Conservation (phyloP, 108 stramenopile species). For the Skeletonema costatum region DNA sequence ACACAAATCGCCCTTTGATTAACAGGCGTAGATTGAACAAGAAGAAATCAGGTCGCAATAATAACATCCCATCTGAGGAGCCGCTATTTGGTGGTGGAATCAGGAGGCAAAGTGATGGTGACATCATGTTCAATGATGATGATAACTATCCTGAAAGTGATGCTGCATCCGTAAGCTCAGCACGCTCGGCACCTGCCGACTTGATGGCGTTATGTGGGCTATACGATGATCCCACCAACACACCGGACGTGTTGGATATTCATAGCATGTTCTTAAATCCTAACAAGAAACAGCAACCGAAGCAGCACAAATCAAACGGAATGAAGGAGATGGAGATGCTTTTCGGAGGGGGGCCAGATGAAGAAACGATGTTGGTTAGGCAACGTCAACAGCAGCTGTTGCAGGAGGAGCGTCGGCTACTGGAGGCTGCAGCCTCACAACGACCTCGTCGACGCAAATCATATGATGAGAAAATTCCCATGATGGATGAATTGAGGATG, state of each 20-base stretch:
- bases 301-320: background rate
- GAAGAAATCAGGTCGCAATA: background rate
- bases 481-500: background rate
- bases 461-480: background rate
- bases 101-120: background rate
- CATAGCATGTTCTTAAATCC: background rate
- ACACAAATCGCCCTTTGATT: no score
- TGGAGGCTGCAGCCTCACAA: background rate
- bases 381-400: background rate
- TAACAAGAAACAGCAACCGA: background rate
- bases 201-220: background rate
- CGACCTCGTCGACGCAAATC: background rate
- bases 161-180: background rate
- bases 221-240: background rate
- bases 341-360: background rate
- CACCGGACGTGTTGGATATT: background rate
- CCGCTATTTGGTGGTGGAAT: background rate
- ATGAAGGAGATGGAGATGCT: background rate
- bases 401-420: background rate
- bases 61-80: background rate
- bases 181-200: conserved; percentile 4
- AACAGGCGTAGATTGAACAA: background rate
- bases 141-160: background rate
- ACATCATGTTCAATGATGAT: background rate
- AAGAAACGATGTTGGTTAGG: background rate